Percentiles rank a stretch among this genome's conserved stretches.
These are phyloP conservation scores for Fusarium continuum DNA, from an alignment of 2,329 filamentous ascomycete species.

Conservation along the genomic window DNA sequence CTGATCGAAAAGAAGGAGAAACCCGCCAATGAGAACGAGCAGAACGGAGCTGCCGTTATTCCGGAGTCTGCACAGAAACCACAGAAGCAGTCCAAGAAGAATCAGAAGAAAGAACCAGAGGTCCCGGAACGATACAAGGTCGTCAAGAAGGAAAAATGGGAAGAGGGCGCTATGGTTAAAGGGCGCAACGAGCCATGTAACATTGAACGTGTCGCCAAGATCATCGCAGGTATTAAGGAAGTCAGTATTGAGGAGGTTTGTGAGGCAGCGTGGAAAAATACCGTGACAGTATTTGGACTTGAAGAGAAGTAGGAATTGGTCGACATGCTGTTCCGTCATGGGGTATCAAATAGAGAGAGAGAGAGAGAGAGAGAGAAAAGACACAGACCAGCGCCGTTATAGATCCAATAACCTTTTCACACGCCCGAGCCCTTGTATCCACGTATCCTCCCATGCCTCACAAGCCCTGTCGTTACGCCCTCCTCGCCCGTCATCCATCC, in stretches of 20 bases:
- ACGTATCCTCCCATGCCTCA: slow-evolving; percentile 72
- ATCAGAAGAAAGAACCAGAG: slow-evolving; percentile 69
- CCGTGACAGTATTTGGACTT: slow-evolving; percentile 79
- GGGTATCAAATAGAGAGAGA: slow-evolving; percentile 49
- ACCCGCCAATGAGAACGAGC: slow-evolving; percentile 28
- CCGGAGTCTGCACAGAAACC: slow-evolving; percentile 39
- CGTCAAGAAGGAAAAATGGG: slow-evolving; percentile 97
- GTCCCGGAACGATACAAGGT: slow-evolving; percentile 78
- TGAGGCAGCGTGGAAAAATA: slow-evolving; percentile 87
- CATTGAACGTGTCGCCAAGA: slow-evolving; percentile 87
- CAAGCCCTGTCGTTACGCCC: slow-evolving; percentile 76
- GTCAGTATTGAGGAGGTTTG: slow-evolving; percentile 82
- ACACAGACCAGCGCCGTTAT: slow-evolving; percentile 39
- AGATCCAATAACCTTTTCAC: slow-evolving; percentile 44
- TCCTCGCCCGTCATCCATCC: slow-evolving; percentile 93
- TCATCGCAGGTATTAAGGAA: slow-evolving; percentile 86
- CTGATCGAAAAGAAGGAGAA: slow-evolving; percentile 56
- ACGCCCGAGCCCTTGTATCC: slow-evolving; percentile 66
- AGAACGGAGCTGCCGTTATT: slow-evolving; percentile 36
- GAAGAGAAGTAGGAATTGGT: slow-evolving; percentile 48
- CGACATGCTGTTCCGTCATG: slow-evolving; percentile 9
- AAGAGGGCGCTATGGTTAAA: slow-evolving; percentile 88
- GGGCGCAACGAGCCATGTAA: slow-evolving; percentile 92
- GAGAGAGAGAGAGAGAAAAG: slow-evolving; percentile 42
- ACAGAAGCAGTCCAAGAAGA: slow-evolving; percentile 57